A percentile compares a stretch with the other conserved stretches of the same genome.
Evolutionary conservation across 2,329 filamentous ascomycete species (phyloP).

Genomic region (Fusarium armeniacum): DNA sequence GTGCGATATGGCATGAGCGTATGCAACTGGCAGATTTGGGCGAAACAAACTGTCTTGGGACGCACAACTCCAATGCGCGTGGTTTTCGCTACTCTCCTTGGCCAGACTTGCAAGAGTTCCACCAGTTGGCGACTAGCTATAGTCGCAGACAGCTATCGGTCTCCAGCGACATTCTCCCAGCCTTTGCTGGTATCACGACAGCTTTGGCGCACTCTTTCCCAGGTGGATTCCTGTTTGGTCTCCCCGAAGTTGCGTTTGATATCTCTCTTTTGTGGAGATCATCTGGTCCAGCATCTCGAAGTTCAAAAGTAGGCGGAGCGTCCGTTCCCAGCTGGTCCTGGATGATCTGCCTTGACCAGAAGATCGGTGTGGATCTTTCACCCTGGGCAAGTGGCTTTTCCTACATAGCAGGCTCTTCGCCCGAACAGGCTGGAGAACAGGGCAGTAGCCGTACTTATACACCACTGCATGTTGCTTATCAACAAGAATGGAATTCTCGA

Average conservation of each 20-base stretch:
- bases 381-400: background rate
- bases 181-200: background rate
- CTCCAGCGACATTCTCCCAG: background rate
- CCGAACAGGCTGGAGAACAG: rapidly evolving
- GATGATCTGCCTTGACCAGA: background rate
- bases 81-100: slow-evolving; percentile 2
- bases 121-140: background rate
- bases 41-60: background rate
- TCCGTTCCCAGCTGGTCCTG: slow-evolving; percentile 2
- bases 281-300: background rate
- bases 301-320: background rate
- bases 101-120: slow-evolving; percentile 2
- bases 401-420: background rate
- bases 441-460: background rate
- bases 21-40: background rate
- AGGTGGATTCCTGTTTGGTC: background rate
- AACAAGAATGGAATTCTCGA: background rate
- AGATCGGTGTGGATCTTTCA: background rate
- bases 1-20: slow-evolving; percentile 1
- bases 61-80: background rate
- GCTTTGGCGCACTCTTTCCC: background rate
- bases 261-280: background rate
- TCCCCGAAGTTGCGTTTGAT: background rate
- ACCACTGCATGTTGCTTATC: background rate
- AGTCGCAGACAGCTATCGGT: background rate